Base-by-base conservation (phyloP, 148 eudicot genomes). In the Tetragonia tetragonoides region DNA sequence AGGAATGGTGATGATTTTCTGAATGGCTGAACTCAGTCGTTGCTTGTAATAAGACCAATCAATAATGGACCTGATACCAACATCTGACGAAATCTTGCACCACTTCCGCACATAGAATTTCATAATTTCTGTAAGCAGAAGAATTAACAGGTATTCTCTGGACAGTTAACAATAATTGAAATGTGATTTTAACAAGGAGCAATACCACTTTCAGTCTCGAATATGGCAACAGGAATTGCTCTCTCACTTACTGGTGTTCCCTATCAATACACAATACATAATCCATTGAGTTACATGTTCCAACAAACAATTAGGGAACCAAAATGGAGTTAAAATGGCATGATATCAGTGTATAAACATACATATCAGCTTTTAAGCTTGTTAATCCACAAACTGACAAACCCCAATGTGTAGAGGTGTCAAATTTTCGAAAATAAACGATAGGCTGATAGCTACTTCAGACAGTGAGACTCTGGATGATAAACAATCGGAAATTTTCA, bases 1-100 rank as follows among this genome's bases (percentile, higher is more conserved):
- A 73, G 99, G 99, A 86, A 95, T 95, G 71, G 97, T 93, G 73
- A 95, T 89, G 73, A 91, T 95, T 82, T 95, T 95, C 73, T 95
- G 99, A 83, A 95, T 95, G 57, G 99, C 82, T 63, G 99, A 95
- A 83, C 99, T 83, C 66, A 95, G 92, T 68, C 99, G 89, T 81
- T 95, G 99, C 84, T 88, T 95, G 86, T 95, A 95, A 77, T 95
- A 95, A 74, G 99, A 91, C 99, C 99, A 95, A 86, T 95, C 99
- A 72, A 95, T 86, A 71, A 95, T 95, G 78, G 97, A 93, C 60
- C 99, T 85, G 57, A 95, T 91, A 74, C 90, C 97, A 49, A 89
- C 84, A 82, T 90, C 97, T 42, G 93, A 88, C 78, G 97, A 93
- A 66, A 89, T 82, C 88, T 95, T 95, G 91, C 99, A 95, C 99